Evolutionary conservation across 2,329 filamentous ascomycete species (phyloP).

Genomic region (Ophiostoma triangulosporum): DNA sequence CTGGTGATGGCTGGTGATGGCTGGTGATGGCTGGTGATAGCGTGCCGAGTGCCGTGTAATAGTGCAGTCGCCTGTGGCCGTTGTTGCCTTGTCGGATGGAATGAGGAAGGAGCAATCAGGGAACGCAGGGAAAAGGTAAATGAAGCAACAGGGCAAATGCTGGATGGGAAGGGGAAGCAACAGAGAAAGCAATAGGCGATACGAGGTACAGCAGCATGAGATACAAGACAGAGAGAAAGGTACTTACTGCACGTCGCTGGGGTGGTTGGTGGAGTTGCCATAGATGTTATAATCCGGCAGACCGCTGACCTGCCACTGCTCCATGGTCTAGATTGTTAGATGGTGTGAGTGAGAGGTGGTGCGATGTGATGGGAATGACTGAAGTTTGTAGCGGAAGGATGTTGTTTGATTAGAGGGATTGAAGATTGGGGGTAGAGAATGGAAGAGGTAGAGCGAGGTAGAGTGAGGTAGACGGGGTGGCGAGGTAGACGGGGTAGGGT

Average conservation of each 20-base stretch:
- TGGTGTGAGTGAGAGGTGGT: not conserved
- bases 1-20: too few relatives aligned
- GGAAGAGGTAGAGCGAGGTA: not conserved
- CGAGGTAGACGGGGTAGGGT: too few relatives aligned
- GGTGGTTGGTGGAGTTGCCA: constrained; percentile 38
- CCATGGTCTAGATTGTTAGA: constrained; percentile 33
- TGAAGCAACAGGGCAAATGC: too few relatives aligned
- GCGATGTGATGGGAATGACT: too few relatives aligned
- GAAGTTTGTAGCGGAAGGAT: not conserved
- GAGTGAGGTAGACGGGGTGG: not conserved
- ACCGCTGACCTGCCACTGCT: constrained; percentile 48
- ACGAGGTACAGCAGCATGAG: not conserved
- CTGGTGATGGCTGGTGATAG: too few relatives aligned
- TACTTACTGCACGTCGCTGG: constrained; percentile 47
- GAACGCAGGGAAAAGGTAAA: not conserved
- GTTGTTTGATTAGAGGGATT: not conserved
- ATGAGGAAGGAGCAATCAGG: not conserved
- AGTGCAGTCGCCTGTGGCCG: too few relatives aligned
- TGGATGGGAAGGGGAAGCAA: not conserved
- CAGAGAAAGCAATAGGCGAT: not conserved
- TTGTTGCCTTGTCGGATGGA: too few relatives aligned
- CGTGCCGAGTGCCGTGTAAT: too few relatives aligned
- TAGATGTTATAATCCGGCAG: constrained; percentile 47
- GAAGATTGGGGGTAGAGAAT: too few relatives aligned
- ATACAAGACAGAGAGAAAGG: constrained; percentile 10